Conservation (phyloP, 2,329 filamentous ascomycete genomes). For the Chrysosporium queenslandicum region DNA sequence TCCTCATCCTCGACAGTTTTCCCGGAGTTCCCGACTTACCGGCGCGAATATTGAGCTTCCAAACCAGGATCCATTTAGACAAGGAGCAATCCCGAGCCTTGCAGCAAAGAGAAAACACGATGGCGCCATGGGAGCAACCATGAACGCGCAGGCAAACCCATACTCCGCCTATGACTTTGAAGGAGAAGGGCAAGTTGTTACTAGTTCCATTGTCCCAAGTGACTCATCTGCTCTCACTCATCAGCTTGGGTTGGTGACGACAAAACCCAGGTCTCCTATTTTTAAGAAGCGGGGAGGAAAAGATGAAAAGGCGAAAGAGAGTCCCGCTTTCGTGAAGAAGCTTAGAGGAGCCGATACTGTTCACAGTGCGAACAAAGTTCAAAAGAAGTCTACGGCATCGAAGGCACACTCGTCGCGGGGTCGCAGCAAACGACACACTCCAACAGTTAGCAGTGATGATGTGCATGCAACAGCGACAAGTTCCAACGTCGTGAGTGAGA, state of each 20-base stretch:
- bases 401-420: neutral
- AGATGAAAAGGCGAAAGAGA: neutral
- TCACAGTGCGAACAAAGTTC: neutral
- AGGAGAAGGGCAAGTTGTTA: neutral
- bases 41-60: neutral
- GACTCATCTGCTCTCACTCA: neutral
- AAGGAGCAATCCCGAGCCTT: neutral
- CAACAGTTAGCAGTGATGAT: neutral
- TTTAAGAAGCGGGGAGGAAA: neutral
- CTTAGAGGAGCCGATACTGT: neutral
- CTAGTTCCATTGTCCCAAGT: neutral
- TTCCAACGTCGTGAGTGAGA: neutral
- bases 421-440: neutral
- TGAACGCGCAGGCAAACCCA: too few relatives aligned
- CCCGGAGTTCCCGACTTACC: neutral
- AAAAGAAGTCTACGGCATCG: neutral
- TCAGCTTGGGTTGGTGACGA: too few relatives aligned
- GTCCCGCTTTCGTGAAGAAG: neutral
- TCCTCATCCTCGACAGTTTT: conserved; percentile 20
- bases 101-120: neutral
- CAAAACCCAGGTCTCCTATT: neutral
- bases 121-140: too few relatives aligned
- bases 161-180: neutral
- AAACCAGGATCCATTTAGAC: neutral
- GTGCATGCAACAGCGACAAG: neutral